Percentiles rank a stretch among this genome's conserved stretches.
Evolutionary conservation across 371 early-diverging fungal genomes (phyloP).

Genomic region (Gilbertella persicaria): DNA sequence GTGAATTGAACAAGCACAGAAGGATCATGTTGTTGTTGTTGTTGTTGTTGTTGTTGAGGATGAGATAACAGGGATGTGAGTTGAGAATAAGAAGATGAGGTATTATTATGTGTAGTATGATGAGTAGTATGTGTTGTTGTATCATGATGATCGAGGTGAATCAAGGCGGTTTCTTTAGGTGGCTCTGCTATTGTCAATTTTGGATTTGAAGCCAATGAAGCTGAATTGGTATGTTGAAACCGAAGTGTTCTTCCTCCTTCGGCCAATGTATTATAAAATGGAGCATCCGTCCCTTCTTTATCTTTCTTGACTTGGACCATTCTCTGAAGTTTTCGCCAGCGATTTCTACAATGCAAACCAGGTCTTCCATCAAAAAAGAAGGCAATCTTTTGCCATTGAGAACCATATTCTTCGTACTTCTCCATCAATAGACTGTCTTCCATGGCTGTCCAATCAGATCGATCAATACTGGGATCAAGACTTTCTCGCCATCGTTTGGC

Average conservation of each 20-base stretch:
- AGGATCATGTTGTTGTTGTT: constrained; percentile 20
- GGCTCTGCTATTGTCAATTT: constrained; percentile 14
- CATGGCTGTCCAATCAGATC: constrained; percentile 74
- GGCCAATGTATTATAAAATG: constrained; percentile 36
- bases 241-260: constrained; percentile 15
- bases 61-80: not conserved
- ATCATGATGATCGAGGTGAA: not conserved
- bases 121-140: not conserved
- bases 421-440: constrained; percentile 72
- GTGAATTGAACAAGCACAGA: constrained; percentile 29
- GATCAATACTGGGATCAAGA: constrained; percentile 75
- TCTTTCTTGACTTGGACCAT: constrained; percentile 59
- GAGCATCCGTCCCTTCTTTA: constrained; percentile 29
- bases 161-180: constrained; percentile 1
- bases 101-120: constrained; percentile 4
- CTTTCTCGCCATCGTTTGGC: constrained; percentile 84
- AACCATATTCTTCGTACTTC: constrained; percentile 70
- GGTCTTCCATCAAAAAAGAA: constrained; percentile 79
- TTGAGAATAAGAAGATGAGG: not conserved
- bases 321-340: constrained; percentile 79
- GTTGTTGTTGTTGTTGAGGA: constrained; percentile 12
- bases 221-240: constrained; percentile 9
- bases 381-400: constrained; percentile 84
- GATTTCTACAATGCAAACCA: constrained; percentile 79
- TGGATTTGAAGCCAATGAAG: constrained; percentile 5